phyloP scores from a whole-genome alignment of 148 eudicot species.

The Vaccinium darrowii region DNA sequence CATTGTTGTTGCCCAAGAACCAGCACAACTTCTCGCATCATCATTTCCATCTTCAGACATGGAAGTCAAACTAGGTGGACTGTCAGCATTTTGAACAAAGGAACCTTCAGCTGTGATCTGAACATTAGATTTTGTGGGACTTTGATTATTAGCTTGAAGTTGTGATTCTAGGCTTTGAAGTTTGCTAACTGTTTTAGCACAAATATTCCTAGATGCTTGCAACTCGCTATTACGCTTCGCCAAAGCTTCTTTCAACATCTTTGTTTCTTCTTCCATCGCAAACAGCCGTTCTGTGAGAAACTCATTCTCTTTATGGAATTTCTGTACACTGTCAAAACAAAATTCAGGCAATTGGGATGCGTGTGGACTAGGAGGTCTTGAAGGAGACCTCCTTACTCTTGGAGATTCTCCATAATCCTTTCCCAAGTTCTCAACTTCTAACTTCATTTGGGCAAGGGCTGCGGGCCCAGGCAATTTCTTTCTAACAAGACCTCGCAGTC shows the following conservation, averaged over 20 bases:
- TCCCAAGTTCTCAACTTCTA: conserved; percentile 90
- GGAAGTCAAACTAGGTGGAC: conserved; percentile 68
- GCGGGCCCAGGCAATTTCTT: conserved; percentile 99
- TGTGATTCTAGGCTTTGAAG: conserved; percentile 81
- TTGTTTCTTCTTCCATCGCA: conserved; percentile 94
- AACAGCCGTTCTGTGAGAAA: conserved; percentile 77
- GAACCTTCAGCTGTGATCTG: conserved; percentile 33
- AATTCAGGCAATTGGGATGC: conserved; percentile 59
- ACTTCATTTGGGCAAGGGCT: conserved; percentile 96
- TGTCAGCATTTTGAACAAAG: conserved; percentile 45
- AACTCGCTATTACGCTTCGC: conserved; percentile 83
- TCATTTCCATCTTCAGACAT: conserved; percentile 90
- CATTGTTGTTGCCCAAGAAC: conserved; percentile 70
- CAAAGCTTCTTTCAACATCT: conserved; percentile 95
- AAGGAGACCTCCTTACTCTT: conserved; percentile 64
- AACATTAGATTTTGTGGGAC: conserved; percentile 25
- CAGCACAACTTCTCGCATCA: conserved; percentile 70
- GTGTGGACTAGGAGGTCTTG: conserved; percentile 69
- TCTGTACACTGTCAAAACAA: conserved; percentile 59
- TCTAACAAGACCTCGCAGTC: conserved; percentile 88
- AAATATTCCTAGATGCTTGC: conserved; percentile 82
- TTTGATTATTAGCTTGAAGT: conserved; percentile 42
- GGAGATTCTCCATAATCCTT: conserved; percentile 71
- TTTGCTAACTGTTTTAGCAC: conserved; percentile 81
- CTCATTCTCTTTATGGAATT: conserved; percentile 77